phyloP scores from a whole-genome alignment of 306 rosid genomes.

The Lablab purpureus region DNA sequence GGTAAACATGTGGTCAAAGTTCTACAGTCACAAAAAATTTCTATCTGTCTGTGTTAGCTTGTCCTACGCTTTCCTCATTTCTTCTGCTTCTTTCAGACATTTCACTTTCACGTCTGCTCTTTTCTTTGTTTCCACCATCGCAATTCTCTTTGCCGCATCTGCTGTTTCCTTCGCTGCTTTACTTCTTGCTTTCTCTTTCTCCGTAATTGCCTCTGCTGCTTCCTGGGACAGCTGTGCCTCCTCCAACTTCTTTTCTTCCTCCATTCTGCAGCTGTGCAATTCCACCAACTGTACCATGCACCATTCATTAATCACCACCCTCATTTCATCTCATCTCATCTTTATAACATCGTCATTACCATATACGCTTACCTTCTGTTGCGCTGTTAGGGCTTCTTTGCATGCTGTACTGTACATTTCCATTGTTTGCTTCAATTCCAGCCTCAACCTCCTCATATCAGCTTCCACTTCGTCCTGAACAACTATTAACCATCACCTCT shows the following conservation, averaged over 20 bases:
- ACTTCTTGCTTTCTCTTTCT: constrained; percentile 81
- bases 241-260: constrained; percentile 72
- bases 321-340: too few relatives aligned
- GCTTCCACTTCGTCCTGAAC: constrained; percentile 81
- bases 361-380: constrained; percentile 58
- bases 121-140: constrained; percentile 65
- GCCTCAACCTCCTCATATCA: constrained; percentile 87
- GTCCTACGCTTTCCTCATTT: constrained; percentile 62
- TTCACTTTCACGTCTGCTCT: constrained; percentile 63
- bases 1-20: too few relatives aligned
- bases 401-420: constrained; percentile 62
- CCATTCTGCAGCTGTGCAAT: constrained; percentile 61
- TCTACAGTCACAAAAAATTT: too few relatives aligned
- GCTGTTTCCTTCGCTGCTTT: constrained; percentile 80
- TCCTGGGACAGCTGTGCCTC: constrained; percentile 73
- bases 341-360: not conserved
- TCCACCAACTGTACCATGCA: constrained; percentile 62
- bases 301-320: not conserved
- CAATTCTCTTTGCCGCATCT: constrained; percentile 82
- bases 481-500: not conserved
- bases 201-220: constrained; percentile 76
- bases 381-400: constrained; percentile 47
- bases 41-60: constrained; percentile 65
- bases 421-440: constrained; percentile 95
- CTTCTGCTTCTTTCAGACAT: constrained; percentile 75